Evolutionary conservation across 2,329 filamentous ascomycete genomes (phyloP), one percentile per base, ranked within the genome.

Genomic region (Periconia digitata): DNA sequence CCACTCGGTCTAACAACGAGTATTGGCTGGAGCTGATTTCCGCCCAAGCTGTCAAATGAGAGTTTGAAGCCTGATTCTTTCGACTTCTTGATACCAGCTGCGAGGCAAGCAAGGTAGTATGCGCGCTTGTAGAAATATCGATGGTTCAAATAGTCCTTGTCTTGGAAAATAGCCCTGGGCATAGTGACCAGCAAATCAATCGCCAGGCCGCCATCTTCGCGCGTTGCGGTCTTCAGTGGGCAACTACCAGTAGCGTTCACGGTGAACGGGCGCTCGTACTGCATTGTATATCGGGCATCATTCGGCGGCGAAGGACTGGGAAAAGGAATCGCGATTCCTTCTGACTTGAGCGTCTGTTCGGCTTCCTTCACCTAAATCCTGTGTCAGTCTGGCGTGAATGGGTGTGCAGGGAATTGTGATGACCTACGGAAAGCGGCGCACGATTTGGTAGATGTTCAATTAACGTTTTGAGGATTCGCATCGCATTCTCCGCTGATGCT

Each of bases 61-160:
- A 89, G 60, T 13, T 81, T 76, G 57, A 87, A 78, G 1, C 75
- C 73, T 15, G 79, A 70, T 3, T 74, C 75, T 39, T 85, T 71
- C 3, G 80, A 73, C 32, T 80, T 76, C 55, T 84, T 83, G 44
- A 97, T 75, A 4, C 82, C 84, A 23, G 83, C 84, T 13, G 90
- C 85, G 47, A 97, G 76, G 55, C 88, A 90, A 27, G 92, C 90
- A 43, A 97, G 76, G 66, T 95, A 97, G 72, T 92, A 97, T 12
- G 94, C 89, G 54, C 92, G 80, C 64, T 96, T 95, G 74, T 96
- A 92, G 66, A 96, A 96, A 74, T 95, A 97, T 52, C 94, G 84
- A 76, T 94, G 81, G 69, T 96, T 91, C 42, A 92, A 79, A 68
- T 92, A 96, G 72, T 99, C 94, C 73, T 97, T 97, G 38, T 95